Evolutionary conservation across 306 rosid species (phyloP).

Genomic region (Cyclanthera cordifolia): DNA sequence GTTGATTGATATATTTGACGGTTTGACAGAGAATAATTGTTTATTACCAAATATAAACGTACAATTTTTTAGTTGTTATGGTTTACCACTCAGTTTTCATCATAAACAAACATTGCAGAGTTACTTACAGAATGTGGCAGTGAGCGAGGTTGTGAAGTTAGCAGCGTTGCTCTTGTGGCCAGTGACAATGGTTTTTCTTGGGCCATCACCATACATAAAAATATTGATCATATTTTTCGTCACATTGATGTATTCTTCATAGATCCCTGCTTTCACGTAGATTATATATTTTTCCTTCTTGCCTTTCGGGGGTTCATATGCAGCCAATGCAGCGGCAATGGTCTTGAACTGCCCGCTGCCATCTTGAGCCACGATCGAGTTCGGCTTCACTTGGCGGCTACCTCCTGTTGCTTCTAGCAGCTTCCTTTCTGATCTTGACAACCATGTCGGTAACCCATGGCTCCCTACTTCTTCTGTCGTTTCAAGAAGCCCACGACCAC

Average conservation of each 20-base stretch:
- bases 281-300: constrained; percentile 33
- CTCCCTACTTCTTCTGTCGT: constrained; percentile 13
- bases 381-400: neutral
- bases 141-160: constrained; percentile 29
- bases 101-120: too few species aligned
- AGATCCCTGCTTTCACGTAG: constrained; percentile 56
- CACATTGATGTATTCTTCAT: constrained; percentile 34
- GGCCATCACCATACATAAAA: constrained; percentile 64
- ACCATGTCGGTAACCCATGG: constrained; percentile 43
- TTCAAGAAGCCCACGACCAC: constrained; percentile 41
- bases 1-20: too few species aligned
- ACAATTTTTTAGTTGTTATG: too few species aligned
- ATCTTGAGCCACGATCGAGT: constrained; percentile 56
- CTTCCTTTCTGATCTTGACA: constrained; percentile 35
- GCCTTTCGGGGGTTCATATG: constrained; percentile 37
- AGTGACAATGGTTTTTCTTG: constrained; percentile 37
- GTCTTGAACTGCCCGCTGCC: constrained; percentile 47
- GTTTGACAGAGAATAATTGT: too few species aligned
- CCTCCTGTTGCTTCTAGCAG: constrained; percentile 21
- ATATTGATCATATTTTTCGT: constrained; percentile 20
- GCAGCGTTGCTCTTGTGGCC: constrained; percentile 26
- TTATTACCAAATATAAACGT: too few species aligned
- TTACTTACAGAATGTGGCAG: constrained; percentile 42
- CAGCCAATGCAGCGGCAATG: constrained; percentile 31
- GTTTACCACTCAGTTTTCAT: too few species aligned